Conservation (phyloP, 2,329 filamentous ascomycete species). For the Diaporthe citrichinensis region DNA sequence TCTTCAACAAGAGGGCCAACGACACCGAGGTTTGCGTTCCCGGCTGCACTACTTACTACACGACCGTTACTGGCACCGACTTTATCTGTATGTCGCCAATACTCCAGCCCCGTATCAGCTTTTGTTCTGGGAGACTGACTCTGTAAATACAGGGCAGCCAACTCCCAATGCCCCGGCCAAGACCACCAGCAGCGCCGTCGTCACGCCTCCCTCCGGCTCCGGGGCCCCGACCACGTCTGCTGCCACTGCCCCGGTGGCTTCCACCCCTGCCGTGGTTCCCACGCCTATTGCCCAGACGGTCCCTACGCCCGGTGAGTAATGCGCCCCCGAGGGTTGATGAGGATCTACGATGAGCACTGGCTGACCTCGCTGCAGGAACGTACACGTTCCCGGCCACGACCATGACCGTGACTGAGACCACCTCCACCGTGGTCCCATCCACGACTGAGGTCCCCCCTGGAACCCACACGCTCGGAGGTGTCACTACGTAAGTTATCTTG, state of each 20-base stretch:
- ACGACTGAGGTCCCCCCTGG: constrained; percentile 74
- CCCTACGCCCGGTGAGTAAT: constrained; percentile 67
- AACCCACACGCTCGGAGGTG: constrained; percentile 78
- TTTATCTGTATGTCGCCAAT: constrained; percentile 69
- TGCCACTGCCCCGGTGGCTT: constrained; percentile 54
- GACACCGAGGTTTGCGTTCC: constrained; percentile 66
- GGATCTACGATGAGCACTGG: background rate
- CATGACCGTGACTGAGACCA: constrained; percentile 75
- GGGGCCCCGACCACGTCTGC: constrained; percentile 53
- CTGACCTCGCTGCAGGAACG: constrained; percentile 56
- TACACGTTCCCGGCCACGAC: constrained; percentile 85
- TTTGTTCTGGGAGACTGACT: constrained; percentile 28
- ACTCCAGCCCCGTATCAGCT: background rate
- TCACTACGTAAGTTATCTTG: constrained; percentile 67
- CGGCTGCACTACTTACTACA: constrained; percentile 81
- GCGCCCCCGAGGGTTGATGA: background rate
- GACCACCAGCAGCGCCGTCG: constrained; percentile 46
- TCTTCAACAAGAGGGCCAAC: constrained; percentile 68
- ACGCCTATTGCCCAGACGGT: constrained; percentile 68
- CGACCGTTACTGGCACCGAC: constrained; percentile 75
- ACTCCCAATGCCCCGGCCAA: constrained; percentile 41
- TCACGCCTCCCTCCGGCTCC: constrained; percentile 48
- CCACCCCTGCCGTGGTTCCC: constrained; percentile 54
- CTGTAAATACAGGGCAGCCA: constrained; percentile 35
- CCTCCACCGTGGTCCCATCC: constrained; percentile 75